phyloP scores from a whole-genome alignment of 495 filamentous ascomycete genomes.

The Penicillium turbatum region DNA sequence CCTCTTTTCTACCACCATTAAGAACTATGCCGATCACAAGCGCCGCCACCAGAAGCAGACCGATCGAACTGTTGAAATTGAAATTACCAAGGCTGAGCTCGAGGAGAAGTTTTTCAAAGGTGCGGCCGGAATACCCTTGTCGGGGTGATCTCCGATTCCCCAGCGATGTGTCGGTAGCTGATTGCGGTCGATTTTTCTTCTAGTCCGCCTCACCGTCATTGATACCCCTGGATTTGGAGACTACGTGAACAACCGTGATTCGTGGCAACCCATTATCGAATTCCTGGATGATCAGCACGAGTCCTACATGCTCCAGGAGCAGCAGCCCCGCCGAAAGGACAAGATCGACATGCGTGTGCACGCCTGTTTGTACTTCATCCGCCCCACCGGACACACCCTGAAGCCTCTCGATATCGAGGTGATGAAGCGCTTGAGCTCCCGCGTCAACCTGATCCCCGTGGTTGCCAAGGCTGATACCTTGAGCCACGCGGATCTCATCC shows the following conservation, averaged over 20 bases:
- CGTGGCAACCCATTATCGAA: conserved; percentile 99
- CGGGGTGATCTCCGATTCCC: not conserved
- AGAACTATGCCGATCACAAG: conserved; percentile 99
- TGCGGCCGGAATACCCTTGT: conserved; percentile 34
- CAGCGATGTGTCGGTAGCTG: conserved; percentile 6
- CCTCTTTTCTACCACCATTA: conserved; percentile 98
- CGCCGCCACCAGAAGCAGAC: conserved; percentile 97
- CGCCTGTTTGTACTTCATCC: conserved; percentile 97
- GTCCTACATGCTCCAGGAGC: conserved; percentile 99
- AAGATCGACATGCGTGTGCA: conserved; percentile 99
- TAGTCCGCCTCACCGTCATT: conserved; percentile 96
- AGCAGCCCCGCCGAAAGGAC: conserved; percentile 93
- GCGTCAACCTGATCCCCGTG: conserved; percentile 97
- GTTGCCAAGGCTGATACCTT: conserved; percentile 98
- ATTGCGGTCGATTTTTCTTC: conserved; percentile 16
- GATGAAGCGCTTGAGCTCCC: conserved; percentile 96
- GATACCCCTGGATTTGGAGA: conserved; percentile 98
- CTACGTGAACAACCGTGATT: conserved; percentile 99
- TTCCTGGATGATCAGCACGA: conserved; percentile 99
- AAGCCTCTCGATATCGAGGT: conserved; percentile 99
- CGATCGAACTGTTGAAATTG: conserved; percentile 99
- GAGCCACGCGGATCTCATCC: conserved; percentile 82
- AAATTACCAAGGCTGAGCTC: conserved; percentile 98
- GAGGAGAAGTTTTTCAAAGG: conserved; percentile 99
- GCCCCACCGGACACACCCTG: conserved; percentile 94